A percentile compares a stretch with the other conserved stretches of the same genome.
phyloP scores from a whole-genome alignment of 768 basidiomycete genomes.

The Glaciozyma antarctica region DNA sequence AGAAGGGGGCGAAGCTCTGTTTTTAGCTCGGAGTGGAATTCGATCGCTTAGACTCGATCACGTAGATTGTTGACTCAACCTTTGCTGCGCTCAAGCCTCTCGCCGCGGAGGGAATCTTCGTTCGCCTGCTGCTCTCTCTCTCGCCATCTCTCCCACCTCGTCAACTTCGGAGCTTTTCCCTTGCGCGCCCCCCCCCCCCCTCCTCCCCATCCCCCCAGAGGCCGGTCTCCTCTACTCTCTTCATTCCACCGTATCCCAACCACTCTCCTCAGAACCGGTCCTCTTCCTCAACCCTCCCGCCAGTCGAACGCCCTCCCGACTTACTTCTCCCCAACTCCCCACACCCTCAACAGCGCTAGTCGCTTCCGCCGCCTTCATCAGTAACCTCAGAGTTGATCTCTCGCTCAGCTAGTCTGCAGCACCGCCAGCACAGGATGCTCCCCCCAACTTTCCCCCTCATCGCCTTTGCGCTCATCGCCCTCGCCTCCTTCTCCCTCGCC shows the following conservation, averaged over 20 bases:
- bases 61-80: slow-evolving; percentile 17
- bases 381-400: neutral
- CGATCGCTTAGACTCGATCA: neutral
- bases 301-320: neutral
- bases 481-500: neutral
- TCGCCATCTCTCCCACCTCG: slow-evolving; percentile 18
- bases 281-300: slow-evolving; percentile 5
- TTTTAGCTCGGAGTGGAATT: too few species aligned
- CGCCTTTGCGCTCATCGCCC: neutral
- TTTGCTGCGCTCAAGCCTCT: neutral
- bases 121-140: neutral
- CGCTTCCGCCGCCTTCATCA: slow-evolving; percentile 3
- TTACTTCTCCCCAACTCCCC: neutral
- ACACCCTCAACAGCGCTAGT: neutral
- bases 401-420: neutral
- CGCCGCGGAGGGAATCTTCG: neutral
- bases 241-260: neutral
- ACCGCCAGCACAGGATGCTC: neutral
- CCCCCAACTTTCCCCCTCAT: neutral
- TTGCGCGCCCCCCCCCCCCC: too few species aligned
- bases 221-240: slow-evolving; percentile 19
- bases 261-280: neutral
- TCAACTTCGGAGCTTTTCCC: neutral
- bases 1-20: too few species aligned
- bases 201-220: neutral